Conservation (phyloP, 805 yeast genomes). For the Nakazawaea anatomiae region DNA sequence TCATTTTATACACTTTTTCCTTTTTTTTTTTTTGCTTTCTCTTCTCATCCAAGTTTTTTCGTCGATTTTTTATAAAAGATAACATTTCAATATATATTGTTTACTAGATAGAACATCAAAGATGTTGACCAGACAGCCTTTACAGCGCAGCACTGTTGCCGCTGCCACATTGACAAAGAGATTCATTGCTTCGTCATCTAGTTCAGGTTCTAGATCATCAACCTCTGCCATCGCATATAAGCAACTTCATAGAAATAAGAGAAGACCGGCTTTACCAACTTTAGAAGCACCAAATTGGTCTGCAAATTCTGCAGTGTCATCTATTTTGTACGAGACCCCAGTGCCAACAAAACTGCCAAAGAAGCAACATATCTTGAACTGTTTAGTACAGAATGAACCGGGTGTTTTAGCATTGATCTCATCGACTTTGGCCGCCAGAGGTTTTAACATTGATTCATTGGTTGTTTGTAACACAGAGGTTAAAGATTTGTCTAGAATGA, state of each 20-base stretch:
- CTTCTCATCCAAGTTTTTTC: neutral
- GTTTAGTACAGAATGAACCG: slow-evolving; percentile 97
- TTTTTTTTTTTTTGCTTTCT: neutral
- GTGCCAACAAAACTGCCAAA: slow-evolving; percentile 52
- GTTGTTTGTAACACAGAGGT: slow-evolving; percentile 97
- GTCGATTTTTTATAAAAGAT: neutral
- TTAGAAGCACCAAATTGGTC: slow-evolving; percentile 92
- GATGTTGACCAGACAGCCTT: neutral
- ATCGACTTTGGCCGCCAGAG: slow-evolving; percentile 95
- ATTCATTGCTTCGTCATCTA: slow-evolving; percentile 5
- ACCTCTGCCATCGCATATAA: slow-evolving; percentile 95
- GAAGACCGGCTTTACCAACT: slow-evolving; percentile 88
- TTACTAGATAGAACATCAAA: neutral
- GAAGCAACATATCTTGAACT: slow-evolving; percentile 87
- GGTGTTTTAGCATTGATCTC: slow-evolving; percentile 93
- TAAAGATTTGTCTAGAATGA: slow-evolving; percentile 92
- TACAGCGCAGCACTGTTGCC: neutral
- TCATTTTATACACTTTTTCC: too few relatives aligned
- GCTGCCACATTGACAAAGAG: neutral
- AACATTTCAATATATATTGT: neutral
- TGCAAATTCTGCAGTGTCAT: slow-evolving; percentile 93
- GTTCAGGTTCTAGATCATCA: slow-evolving; percentile 38
- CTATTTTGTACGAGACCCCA: slow-evolving; percentile 92
- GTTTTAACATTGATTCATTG: slow-evolving; percentile 95
- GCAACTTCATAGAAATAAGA: slow-evolving; percentile 78